Percentiles rank a stretch among this genome's conserved stretches.
Evolutionary conservation across 2,329 filamentous ascomycete genomes (phyloP).

Genomic region (Botrytis aclada): DNA sequence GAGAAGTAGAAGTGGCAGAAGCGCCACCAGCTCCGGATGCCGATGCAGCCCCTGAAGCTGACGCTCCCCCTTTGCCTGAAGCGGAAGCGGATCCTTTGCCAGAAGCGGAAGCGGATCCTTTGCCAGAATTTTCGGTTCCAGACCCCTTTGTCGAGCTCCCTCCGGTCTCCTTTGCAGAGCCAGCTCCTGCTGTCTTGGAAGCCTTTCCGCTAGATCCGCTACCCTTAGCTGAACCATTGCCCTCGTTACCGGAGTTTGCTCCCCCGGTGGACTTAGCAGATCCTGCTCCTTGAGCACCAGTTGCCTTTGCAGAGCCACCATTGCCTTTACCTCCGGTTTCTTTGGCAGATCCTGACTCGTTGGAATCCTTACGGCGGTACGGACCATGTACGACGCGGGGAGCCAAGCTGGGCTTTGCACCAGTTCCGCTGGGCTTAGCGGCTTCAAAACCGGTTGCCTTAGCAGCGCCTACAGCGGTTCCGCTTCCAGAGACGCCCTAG

Average conservation of each 20-base stretch:
- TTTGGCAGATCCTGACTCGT: background rate
- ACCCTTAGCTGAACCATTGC: background rate
- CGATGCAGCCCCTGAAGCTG: slow-evolving; percentile 1
- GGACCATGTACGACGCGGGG: background rate
- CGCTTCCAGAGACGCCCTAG: slow-evolving; percentile 17
- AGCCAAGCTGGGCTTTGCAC: background rate
- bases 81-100: background rate
- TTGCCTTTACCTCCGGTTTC: background rate
- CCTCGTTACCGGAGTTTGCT: background rate
- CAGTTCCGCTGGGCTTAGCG: background rate
- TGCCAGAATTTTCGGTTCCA: background rate
- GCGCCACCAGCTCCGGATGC: slow-evolving; percentile 15
- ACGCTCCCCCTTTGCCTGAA: background rate
- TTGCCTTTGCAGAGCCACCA: background rate
- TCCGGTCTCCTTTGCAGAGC: background rate
- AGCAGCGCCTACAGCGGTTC: background rate
- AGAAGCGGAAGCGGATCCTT: background rate
- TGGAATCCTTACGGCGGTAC: background rate
- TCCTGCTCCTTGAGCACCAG: background rate
- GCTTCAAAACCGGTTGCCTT: slow-evolving; percentile 10
- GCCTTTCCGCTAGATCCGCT: slow-evolving; percentile 1
- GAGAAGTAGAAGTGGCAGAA: slow-evolving; percentile 12
- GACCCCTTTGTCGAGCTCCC: background rate
- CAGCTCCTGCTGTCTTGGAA: background rate
- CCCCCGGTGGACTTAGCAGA: slow-evolving; percentile 4